Base-by-base conservation (phyloP, 2,329 filamentous ascomycete genomes). In the Rosellinia necatrix region DNA sequence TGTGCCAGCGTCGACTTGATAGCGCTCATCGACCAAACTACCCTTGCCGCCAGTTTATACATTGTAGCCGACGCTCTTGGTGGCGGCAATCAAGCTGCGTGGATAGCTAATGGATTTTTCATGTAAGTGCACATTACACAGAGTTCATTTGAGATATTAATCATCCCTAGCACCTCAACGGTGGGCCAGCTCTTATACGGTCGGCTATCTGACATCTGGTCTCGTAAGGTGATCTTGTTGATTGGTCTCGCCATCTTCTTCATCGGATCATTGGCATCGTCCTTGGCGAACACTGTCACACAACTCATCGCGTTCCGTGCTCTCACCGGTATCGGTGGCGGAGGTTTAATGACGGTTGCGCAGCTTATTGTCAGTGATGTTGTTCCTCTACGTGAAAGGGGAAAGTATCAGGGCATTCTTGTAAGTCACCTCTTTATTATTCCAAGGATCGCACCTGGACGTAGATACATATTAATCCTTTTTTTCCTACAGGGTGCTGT, bases 1-100 rank as follows among this genome's bases (percentile, higher is more conserved):
- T 83, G 81, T 58, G 76, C 81, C 40, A 81, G 74, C 19, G 78
- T 83, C 53, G 81, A 84, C 48, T 68, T 84, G 34, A 63, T 83
- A 27, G 80, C 81, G 0, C 70, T 84, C 46, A 82, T 84, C 72
- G 81, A 84, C 64, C 81, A 84, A 66, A 84, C 81, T 0, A 83
- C 80, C 2, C 69, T 84, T 27, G 81, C 81, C 0, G 75, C 78
- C 12, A 82, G 79, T 70, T 70, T 84, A 59, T 78, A 78, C 42
- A 81, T 82, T 46, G 76, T 84, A 21, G 78, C 78, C n/a, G 76
- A 76, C 56, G 73, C 78, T 0, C 68, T 84, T 4, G 70, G 76
- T 3, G 78, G 81, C 12, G 78, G 75, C 43, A 70, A 76, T 25
- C 75, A 83, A 56, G 74, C 76, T 0, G 78, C 80, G 0, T 84